Base-by-base conservation (phyloP, 352 stramenopile genomes). In the Pythium pectinolyticum region DNA sequence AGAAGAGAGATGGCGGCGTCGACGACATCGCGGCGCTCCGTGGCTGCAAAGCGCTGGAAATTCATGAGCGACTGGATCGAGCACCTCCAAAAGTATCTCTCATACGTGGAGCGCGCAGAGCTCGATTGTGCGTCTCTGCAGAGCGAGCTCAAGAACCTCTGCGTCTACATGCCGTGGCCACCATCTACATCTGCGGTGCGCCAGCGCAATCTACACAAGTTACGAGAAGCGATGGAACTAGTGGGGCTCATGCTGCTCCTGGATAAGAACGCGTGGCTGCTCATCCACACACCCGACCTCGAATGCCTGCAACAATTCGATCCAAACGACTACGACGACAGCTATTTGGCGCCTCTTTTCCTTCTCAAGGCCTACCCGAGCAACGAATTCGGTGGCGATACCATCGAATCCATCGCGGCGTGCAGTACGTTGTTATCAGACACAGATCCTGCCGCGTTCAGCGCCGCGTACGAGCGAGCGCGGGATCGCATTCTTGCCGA, bases 211-310 rank as follows among this genome's bases (percentile, higher is more conserved):
- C 27, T 67, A 6, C 15, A 24, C 22, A 55, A 32, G 14, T 31
- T 67, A 0, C 52, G 60, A n/a, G 60, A 67, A 51, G 60, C 60
- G 12, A 45, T 67, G 24, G 60, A 67, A 41, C 52, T 67, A 30
- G 51, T 67, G 22, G 60, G 28, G 32, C 50, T 67, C 15, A 47
- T 47, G 34, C 51, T 67, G 15, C 39, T 39, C 5, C 22, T 67
- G 22, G 60, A 67, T 28, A 34, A 37, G 37, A 24, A 43, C 25
- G 32, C 37, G 22, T 67, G 60, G 51, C 25, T n/a, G 14, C 34
- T 61, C 3, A n/a, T 67, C 1, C 31, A 32, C 8, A 17, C 49
- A 0, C 19, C 31, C 1, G 32, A 57, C 4, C 35, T 49, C 20
- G 5, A 37, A 0, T 27, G 35, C 25, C 52, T 66, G 12, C 19